Percentiles rank a stretch among this genome's conserved stretches.
These are phyloP conservation scores for Eremothecium coryli DNA, from an alignment of 1,139 yeast species.

Conservation along the genomic window DNA sequence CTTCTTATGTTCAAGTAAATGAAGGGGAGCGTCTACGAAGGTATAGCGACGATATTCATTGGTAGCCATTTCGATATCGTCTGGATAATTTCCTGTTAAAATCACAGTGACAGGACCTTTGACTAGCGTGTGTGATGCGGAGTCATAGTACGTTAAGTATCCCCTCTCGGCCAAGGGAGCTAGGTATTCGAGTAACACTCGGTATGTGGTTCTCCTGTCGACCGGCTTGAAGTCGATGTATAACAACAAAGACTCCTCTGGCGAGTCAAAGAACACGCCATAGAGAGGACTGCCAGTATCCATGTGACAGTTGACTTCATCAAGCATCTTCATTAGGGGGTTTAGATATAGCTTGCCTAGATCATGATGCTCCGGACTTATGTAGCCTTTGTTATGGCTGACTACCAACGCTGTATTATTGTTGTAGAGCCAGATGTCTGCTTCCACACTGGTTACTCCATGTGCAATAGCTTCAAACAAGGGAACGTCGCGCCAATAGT, in stretches of 20 bases:
- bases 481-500: slow-evolving; percentile 60
- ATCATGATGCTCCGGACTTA: slow-evolving; percentile 37
- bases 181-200: slow-evolving; percentile 31
- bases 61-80: slow-evolving; percentile 12
- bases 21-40: slow-evolving; percentile 34
- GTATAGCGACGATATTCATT: slow-evolving; percentile 24
- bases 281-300: slow-evolving; percentile 6
- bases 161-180: slow-evolving; percentile 31
- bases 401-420: slow-evolving; percentile 44
- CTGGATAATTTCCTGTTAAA: slow-evolving; percentile 37
- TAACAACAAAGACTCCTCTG: slow-evolving; percentile 36
- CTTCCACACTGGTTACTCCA: slow-evolving; percentile 59
- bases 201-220: slow-evolving; percentile 30
- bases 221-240: slow-evolving; percentile 43
- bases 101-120: slow-evolving; percentile 39
- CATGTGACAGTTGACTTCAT: slow-evolving; percentile 30
- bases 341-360: slow-evolving; percentile 45
- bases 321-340: slow-evolving; percentile 42
- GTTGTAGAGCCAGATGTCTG: slow-evolving; percentile 55
- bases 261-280: slow-evolving; percentile 40
- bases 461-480: slow-evolving; percentile 50
- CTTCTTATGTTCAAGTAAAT: slow-evolving; percentile 9
- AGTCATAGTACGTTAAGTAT: slow-evolving; percentile 34
- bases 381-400: slow-evolving; percentile 50
- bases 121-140: slow-evolving; percentile 20